phyloP scores from a whole-genome alignment of 2,329 filamentous ascomycete species.

The Coniella vitis region DNA sequence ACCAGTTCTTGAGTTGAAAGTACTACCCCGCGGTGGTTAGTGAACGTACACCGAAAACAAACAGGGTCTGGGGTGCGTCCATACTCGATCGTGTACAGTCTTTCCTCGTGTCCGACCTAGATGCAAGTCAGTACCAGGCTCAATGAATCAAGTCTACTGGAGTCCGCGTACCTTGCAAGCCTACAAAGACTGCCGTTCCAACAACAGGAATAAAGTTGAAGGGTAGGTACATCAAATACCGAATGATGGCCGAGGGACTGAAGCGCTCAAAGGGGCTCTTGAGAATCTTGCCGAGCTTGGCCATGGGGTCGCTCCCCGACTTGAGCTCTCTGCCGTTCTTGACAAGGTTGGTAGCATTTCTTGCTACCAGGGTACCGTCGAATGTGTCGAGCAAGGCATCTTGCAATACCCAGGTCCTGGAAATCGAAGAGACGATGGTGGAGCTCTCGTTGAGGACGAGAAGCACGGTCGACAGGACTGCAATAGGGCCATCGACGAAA shows the following conservation, averaged over 20 bases:
- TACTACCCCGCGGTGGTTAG: slow-evolving; percentile 59
- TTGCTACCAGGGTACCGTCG: slow-evolving; percentile 60
- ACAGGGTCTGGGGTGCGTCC: slow-evolving; percentile 20
- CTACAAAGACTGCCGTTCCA: slow-evolving; percentile 73
- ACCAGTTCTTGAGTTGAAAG: slow-evolving; percentile 88
- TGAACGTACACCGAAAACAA: slow-evolving; percentile 27
- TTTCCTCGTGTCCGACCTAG: slow-evolving; percentile 41
- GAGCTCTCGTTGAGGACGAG: slow-evolving; percentile 60
- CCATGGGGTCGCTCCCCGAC: slow-evolving; percentile 48
- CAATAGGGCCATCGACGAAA: slow-evolving; percentile 77
- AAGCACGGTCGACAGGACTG: slow-evolving; percentile 64
- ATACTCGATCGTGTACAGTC: slow-evolving; percentile 47
- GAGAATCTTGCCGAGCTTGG: slow-evolving; percentile 49
- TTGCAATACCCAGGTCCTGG: slow-evolving; percentile 68
- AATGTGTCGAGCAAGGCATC: slow-evolving; percentile 85
- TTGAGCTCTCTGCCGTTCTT: slow-evolving; percentile 68
- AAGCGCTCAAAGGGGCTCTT: slow-evolving; percentile 52
- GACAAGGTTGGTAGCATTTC: slow-evolving; percentile 54
- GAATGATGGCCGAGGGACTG: slow-evolving; percentile 57
- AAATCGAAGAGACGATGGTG: slow-evolving; percentile 48
- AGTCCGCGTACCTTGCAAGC: slow-evolving; percentile 56
- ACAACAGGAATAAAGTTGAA: slow-evolving; percentile 90
- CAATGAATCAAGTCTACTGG: no score
- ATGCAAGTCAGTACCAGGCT: not conserved
- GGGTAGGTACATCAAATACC: slow-evolving; percentile 80